Percentiles rank a stretch among this genome's conserved stretches.
Evolutionary conservation across 1,139 yeast genomes (phyloP).

Genomic region (Nakaseomyces kungkrabaensis): DNA sequence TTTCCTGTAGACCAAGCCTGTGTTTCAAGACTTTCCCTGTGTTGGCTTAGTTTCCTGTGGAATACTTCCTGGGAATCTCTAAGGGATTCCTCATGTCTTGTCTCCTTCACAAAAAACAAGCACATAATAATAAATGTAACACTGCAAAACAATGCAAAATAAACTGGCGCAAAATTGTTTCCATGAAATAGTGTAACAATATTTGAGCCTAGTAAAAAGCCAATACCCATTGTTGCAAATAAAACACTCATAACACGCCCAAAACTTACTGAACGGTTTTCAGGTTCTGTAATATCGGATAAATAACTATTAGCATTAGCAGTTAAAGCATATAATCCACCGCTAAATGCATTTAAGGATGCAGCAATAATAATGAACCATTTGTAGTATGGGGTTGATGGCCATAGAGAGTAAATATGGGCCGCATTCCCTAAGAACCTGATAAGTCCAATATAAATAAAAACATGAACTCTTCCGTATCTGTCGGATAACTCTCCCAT

Average conservation of each 20-base stretch:
- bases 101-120: constrained; percentile 9
- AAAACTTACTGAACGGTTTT: constrained; percentile 40
- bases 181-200: constrained; percentile 15
- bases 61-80: constrained; percentile 8
- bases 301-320: constrained; percentile 47
- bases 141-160: constrained; percentile 6
- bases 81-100: constrained; percentile 13
- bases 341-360: constrained; percentile 21
- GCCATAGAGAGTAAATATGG: constrained; percentile 8
- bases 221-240: constrained; percentile 44
- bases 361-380: constrained; percentile 8
- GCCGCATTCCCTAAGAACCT: constrained; percentile 8
- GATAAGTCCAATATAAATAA: constrained; percentile 12
- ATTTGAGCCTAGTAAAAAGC: constrained; percentile 46
- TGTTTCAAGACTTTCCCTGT: constrained; percentile 7
- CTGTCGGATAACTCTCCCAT: constrained; percentile 22
- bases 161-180: constrained; percentile 8
- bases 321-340: constrained; percentile 40
- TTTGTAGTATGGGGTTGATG: constrained; percentile 9
- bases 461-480: constrained; percentile 18
- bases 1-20: constrained; percentile 1
- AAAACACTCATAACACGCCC: constrained; percentile 43
- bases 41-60: constrained; percentile 4
- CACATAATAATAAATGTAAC: constrained; percentile 7
- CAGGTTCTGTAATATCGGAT: constrained; percentile 46